Base-by-base conservation (phyloP, 1,284 basidiomycete genomes). In the Naganishia liquefaciens region DNA sequence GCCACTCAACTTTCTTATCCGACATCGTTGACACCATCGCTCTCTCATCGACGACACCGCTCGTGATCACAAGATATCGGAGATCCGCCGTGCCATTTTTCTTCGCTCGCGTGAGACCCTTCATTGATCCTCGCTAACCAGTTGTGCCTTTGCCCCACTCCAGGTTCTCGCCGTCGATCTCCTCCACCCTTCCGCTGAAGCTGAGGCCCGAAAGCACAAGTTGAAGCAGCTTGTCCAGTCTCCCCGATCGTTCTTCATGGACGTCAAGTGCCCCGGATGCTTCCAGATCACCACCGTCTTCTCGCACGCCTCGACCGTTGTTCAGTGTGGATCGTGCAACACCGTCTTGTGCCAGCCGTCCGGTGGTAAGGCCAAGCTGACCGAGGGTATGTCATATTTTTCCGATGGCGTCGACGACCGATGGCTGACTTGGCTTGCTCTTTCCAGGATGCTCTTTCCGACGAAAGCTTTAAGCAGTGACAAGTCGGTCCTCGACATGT, bases 211-310 rank as follows among this genome's bases (percentile, higher is more conserved):
- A 82, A 90, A 88, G 81, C 91, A 97, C 88, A 99, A 99, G 87
- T 91, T 98, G 82, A 99, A 99, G 88, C 89, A 94, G 80, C 88
- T 99, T 76, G 96, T 99, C 75, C 96, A 97, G 83, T 90, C 88
- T 70, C 93, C 93, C 71, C 93, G 96, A 84, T 96, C 93, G 52
- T 98, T 94, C 84, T 99, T 98, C 84, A 99, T 99, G 96, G 96
- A 99, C 80, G 94, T 99, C 77, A 99, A 99, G 84, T 99, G 95
- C 84, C 90, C 95, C 76, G 91, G 93, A 90, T 80, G 79, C 72
- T 80, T 80, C 78, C 77, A 79, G 72, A 80, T 80, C 75, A 80
- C 79, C 74, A 79, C 75, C 73, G 77, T 81, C 69, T 81, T 81
- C 76, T 81, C 79, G 65, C 79, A 80, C 76, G 80, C 80, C 62